Evolutionary conservation across 148 eudicot genomes (phyloP).

Genomic region (Polygonum maritimum): DNA sequence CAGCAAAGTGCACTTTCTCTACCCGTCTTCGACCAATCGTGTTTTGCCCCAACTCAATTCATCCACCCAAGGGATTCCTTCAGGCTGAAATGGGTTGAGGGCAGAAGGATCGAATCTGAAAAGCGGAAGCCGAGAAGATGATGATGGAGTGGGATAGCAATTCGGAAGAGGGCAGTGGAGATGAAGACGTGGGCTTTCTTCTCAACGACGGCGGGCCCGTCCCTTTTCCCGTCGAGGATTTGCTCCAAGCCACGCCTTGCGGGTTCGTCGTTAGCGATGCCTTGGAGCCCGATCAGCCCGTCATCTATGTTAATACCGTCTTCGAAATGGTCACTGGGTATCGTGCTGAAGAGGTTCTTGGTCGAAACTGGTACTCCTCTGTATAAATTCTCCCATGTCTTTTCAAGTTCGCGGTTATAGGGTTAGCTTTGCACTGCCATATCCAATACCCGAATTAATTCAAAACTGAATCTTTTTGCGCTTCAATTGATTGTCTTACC

Average conservation of each 20-base stretch:
- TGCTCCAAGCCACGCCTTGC: conserved; percentile 71
- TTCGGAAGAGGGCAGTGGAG: conserved; percentile 55
- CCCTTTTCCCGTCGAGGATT: conserved; percentile 59
- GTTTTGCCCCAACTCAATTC: not conserved
- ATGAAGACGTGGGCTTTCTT: conserved; percentile 54
- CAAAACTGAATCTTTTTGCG: not conserved
- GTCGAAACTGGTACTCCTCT: conserved; percentile 65
- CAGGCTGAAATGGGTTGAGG: not conserved
- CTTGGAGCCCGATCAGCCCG: conserved; percentile 69
- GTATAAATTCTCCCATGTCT: not conserved
- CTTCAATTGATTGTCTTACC: not conserved
- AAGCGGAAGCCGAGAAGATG: not conserved
- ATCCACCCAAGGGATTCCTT: not conserved
- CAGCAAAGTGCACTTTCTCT: not conserved
- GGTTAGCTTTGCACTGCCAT: not conserved
- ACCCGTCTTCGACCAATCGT: not conserved
- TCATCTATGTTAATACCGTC: conserved; percentile 76
- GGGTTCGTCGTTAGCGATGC: conserved; percentile 89
- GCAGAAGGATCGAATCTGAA: not conserved
- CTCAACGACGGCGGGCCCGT: conserved; percentile 51
- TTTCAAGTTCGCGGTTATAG: not conserved
- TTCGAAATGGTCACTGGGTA: conserved; percentile 87
- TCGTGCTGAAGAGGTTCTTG: conserved; percentile 87
- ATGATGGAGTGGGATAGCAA: conserved; percentile 95
- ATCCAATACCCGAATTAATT: not conserved